phyloP scores from a whole-genome alignment of 139 green algal genomes.

The Chlorella sorokiniana region DNA sequence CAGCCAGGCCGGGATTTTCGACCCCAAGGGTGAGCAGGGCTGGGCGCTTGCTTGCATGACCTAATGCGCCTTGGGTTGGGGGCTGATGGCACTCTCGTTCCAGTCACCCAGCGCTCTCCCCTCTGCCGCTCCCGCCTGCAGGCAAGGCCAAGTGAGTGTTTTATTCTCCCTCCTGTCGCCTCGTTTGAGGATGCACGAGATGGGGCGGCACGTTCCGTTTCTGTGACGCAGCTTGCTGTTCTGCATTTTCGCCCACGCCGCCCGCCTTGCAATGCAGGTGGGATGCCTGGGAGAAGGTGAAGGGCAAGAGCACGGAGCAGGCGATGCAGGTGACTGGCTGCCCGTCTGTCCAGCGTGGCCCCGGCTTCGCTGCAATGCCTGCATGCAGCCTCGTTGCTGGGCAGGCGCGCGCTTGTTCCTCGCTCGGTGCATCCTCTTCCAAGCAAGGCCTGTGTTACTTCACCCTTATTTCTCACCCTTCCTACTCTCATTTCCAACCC shows the following conservation, averaged over 20 bases:
- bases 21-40: slow-evolving; percentile 55
- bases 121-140: background rate
- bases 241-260: too few relatives aligned
- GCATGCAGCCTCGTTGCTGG: too few relatives aligned
- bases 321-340: slow-evolving; percentile 9
- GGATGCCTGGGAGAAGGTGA: slow-evolving; percentile 72
- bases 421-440: background rate
- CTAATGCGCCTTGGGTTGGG: background rate
- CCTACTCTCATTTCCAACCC: background rate
- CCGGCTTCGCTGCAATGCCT: too few relatives aligned
- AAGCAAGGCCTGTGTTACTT: background rate
- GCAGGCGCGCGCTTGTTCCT: background rate
- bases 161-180: too few relatives aligned
- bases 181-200: too few relatives aligned
- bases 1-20: slow-evolving; percentile 68
- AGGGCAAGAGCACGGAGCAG: slow-evolving; percentile 44
- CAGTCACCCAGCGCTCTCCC: background rate
- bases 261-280: too few relatives aligned
- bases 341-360: too few relatives aligned
- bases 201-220: too few relatives aligned
- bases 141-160: slow-evolving; percentile 70
- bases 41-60: background rate
- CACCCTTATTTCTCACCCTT: background rate
- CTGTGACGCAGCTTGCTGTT: too few relatives aligned
- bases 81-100: background rate